phyloP scores from a whole-genome alignment of 176 grass and related monocot genomes.

The Rhynchospora pubera region DNA sequence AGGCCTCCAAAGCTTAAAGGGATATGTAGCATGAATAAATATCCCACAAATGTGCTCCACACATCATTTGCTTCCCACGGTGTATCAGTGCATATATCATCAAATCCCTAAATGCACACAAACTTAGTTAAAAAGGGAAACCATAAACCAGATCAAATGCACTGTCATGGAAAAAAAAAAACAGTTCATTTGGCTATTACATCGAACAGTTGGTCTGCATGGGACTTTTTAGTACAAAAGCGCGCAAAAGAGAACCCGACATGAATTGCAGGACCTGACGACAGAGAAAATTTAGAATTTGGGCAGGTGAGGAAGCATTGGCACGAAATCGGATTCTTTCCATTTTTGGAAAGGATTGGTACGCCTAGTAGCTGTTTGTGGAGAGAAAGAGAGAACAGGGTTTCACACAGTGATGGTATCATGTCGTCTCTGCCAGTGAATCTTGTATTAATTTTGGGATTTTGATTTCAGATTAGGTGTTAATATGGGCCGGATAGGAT shows the following conservation, averaged over 20 bases:
- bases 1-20: slow-evolving; percentile 93
- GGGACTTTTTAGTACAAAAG: background rate
- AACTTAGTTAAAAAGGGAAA: background rate
- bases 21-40: slow-evolving; percentile 71
- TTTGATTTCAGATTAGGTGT: background rate
- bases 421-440: background rate
- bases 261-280: background rate
- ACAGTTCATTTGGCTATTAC: background rate
- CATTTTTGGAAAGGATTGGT: background rate
- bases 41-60: slow-evolving; percentile 76
- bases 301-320: background rate
- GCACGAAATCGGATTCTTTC: background rate
- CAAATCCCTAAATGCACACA: slow-evolving; percentile 30
- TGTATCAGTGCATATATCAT: slow-evolving; percentile 36
- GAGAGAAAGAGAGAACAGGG: background rate
- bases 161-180: background rate
- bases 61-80: slow-evolving; percentile 65
- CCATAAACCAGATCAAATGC: background rate
- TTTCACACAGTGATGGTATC: background rate
- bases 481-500: background rate
- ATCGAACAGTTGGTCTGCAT: slow-evolving; percentile 19
- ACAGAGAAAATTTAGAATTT: background rate
- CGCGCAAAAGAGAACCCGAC: background rate
- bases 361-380: background rate
- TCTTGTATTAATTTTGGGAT: background rate